Evolutionary conservation across 306 rosid genomes (phyloP), one percentile per base, ranked within the genome.

Genomic region (Acmispon strigosus): DNA sequence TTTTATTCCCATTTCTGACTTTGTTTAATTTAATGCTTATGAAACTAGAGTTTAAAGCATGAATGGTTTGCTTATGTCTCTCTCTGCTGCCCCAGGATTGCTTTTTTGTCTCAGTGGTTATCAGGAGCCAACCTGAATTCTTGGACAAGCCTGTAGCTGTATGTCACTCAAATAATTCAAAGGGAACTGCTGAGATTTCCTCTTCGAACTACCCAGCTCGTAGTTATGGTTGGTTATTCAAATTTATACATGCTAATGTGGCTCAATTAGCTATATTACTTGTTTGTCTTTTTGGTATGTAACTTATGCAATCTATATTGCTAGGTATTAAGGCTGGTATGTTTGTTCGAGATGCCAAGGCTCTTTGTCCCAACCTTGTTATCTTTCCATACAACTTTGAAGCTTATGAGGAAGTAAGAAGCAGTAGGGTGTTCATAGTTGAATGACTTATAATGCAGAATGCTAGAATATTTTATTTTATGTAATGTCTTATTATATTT

Each of bases 141-240:
- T 76, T 69, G 78, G 90, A 88, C 76, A 84, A 84, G 85, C 97
- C 98, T 62, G 88, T 93, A 71, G 98, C 97, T 72, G 89, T 90
- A 43, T 90, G 92, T 78, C 98, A 93, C 80, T 93, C 98, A 24
- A 87, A 88, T 78, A 90, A 80, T 82, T 82, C 92, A 6, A 93
- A 84, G 75, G 98, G 98, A 68, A 93, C 97, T 49, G 83, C 97
- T 79, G 98, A 90, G 84, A 89, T 93, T 83, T 93, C 98, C 65
- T 93, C 98, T 71, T 97, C 97, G 37, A 93, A 93, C 78, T 93
- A 93, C 80, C 97, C 97, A 52, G 98, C 98, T 71, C 92, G 98
- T 63, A 78, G 80, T 77, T 91, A 86, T 83, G 97, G 97, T 90
- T 78, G 56, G 90, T 76, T 62, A 70, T 80, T 66, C 62, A 10